Base-by-base conservation (phyloP, 2,329 filamentous ascomycete species). In the Pseudogymnoascus sp. region DNA sequence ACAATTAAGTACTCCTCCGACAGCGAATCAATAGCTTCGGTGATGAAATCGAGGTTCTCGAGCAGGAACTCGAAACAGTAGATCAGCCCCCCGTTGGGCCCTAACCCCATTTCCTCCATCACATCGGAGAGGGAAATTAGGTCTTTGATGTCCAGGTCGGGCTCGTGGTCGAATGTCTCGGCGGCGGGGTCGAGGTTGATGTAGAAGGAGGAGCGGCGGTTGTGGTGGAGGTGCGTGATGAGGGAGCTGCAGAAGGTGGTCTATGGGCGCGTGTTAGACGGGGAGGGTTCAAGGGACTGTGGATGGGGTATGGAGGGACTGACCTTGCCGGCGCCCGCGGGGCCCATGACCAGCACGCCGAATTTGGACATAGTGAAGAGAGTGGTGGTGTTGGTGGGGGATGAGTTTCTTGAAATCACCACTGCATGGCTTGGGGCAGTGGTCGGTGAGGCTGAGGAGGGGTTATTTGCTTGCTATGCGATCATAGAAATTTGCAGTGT, bases 181-280 rank as follows among this genome's bases (percentile, higher is more conserved):
- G 95, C 95, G 64, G 95, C 95, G 5, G 95, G 95, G 75, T 99
- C 95, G 72, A 99, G 91, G 78, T 99, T 99, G 74, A 99, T 89
- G 78, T 97, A 99, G 82, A 96, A 96, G 76, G 90, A 90, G 60
- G 92, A 96, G n/a, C 93, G 90, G 63, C 91, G 90, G 76, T 91
- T 93, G 73, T 92, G 89, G 71, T 91, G 87, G 26, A 97, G 87
- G 73, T 97, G 91, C 66, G 95, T 92, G 74, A 97, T 97, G 71
- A 99, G 84, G 69, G 91, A 86, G 64, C 90, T 88, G 80, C 92
- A 97, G 77, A 99, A 99, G 66, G 95, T 99, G 29, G 93, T 96
- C 84, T 91, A 60, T 4, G 42, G 34, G 11, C 23, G 31, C 37
- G 8, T 59, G 21, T 64, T 42, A 64, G 63, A 60, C 8, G 29